Conservation (phyloP, 352 stramenopile genomes). For the Phytopythium mirpurense region DNA sequence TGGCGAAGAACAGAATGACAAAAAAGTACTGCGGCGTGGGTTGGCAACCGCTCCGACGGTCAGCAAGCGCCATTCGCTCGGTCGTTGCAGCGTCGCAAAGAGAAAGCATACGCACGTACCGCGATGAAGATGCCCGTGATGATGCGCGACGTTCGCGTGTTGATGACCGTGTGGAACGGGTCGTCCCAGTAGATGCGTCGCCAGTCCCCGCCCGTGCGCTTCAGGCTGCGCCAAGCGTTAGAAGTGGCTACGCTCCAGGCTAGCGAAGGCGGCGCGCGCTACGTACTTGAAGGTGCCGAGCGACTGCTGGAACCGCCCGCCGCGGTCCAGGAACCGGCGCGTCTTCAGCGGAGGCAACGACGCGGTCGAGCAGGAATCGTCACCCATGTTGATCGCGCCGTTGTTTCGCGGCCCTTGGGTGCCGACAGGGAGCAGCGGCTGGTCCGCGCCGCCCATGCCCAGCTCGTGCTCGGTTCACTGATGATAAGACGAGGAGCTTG, state of each 20-base stretch:
- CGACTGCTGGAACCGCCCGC: conserved; percentile 64
- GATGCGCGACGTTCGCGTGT: conserved; percentile 79
- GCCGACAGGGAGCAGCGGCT: conserved; percentile 29
- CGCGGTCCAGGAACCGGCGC: conserved; percentile 59
- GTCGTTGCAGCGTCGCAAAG: background rate
- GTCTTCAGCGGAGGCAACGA: conserved; percentile 8
- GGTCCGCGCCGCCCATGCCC: conserved; percentile 24
- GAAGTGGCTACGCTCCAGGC: background rate
- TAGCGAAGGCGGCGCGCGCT: background rate
- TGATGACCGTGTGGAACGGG: conserved; percentile 84
- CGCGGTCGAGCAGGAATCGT: background rate
- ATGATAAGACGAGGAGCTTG: too few species aligned
- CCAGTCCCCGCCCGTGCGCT: conserved; percentile 72
- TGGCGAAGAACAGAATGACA: conserved; percentile 76
- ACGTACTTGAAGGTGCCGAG: conserved; percentile 65
- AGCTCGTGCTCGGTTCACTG: background rate
- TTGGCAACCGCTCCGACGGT: conserved; percentile 2
- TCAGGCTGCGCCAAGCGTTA: conserved; percentile 26
- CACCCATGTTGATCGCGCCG: conserved; percentile 6
- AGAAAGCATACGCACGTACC: conserved; percentile 32
- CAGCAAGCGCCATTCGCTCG: too few species aligned
- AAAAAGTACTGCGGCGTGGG: conserved; percentile 53
- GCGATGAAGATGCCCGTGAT: conserved; percentile 71
- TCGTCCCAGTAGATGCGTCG: conserved; percentile 82
- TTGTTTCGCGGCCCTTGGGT: conserved; percentile 1